Base-by-base conservation (phyloP, 1,284 basidiomycete genomes). In the Cutaneotrichosporon cyanovorans region DNA sequence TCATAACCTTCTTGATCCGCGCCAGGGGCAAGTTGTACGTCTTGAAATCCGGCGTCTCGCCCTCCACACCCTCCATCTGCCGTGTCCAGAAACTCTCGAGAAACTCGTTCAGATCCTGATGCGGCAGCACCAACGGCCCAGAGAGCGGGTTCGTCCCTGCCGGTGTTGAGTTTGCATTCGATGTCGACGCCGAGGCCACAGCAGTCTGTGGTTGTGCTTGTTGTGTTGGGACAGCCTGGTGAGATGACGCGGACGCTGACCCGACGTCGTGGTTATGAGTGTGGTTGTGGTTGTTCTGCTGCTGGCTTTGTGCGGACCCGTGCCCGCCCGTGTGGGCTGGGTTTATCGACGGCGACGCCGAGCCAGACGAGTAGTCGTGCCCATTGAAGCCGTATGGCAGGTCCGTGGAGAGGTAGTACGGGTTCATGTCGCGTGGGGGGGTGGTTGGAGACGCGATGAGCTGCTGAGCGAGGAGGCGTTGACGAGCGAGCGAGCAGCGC, bases 1-100 rank as follows among this genome's bases (percentile, higher is more conserved):
- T 95, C 87, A 95, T 95, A 55, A 95, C 91, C 70, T 95, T 93
- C 76, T 95, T 95, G 61, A 95, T 93, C 63, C 90, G 77, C 14
- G 90, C 90, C 28, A 95, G 46, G 9, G 71, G 71, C 18, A 69
- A 48, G 43, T 57, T 61, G 55, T 65, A 67, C 21, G 57, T 64
- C 58, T 66, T 68, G 39, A 66, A 69, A 50, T 66, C 65, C 16
- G 61, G 64, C 37, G 56, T 63, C 43, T 65, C 66, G 42, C 58
- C 52, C 53, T 72, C 70, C 14, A 69, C 67, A 21, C 48, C 53
- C 39, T 67, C 65, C 66, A 71, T 71, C 59, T 71, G 68, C 39
- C 65, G 55, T 15, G 61, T 66, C 71, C 71, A 72, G 45, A 72
- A 72, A 15, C 45, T 58, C 51, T 66, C 67, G 23, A 72, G 46